A percentile compares a stretch with the other conserved stretches of the same genome.
These are phyloP conservation scores for Scheffersomyces segobiensis DNA, from an alignment of 1,139 yeast genomes.

Conservation along the genomic window DNA sequence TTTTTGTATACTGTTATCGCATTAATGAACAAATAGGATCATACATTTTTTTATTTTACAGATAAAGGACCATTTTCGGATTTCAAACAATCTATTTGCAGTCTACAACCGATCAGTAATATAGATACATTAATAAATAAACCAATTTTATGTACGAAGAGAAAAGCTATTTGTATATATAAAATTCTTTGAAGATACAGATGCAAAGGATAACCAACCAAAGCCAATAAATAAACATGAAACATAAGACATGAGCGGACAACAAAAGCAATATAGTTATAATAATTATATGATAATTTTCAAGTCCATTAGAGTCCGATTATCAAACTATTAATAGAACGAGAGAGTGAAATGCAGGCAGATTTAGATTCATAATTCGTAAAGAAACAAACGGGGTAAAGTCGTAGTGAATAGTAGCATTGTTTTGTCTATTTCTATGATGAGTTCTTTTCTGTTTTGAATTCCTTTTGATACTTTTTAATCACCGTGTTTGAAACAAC, in stretches of 20 bases:
- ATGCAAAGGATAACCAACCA: background rate
- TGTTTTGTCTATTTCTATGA: background rate
- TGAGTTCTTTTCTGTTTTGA: background rate
- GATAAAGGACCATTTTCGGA: no score
- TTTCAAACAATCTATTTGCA: background rate
- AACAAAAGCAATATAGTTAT: background rate
- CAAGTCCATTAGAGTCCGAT: background rate
- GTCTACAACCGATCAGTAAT: background rate
- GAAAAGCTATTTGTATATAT: background rate
- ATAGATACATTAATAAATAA: slow-evolving; percentile 1
- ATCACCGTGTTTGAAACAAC: slow-evolving; percentile 83
- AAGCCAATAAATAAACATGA: background rate
- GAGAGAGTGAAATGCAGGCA: background rate
- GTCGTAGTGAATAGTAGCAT: background rate
- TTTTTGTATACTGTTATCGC: no score
- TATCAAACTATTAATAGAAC: background rate
- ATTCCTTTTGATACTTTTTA: background rate
- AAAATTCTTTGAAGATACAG: slow-evolving; percentile 1
- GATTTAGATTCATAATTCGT: background rate
- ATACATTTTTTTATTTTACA: background rate
- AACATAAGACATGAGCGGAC: background rate
- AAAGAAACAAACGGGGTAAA: background rate
- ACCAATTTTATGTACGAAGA: slow-evolving; percentile 2
- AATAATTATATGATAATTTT: no score
- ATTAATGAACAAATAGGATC: background rate